These are phyloP conservation scores for Liquidambar formosana DNA, from an alignment of 164 flowering plant species.

Conservation along the genomic window DNA sequence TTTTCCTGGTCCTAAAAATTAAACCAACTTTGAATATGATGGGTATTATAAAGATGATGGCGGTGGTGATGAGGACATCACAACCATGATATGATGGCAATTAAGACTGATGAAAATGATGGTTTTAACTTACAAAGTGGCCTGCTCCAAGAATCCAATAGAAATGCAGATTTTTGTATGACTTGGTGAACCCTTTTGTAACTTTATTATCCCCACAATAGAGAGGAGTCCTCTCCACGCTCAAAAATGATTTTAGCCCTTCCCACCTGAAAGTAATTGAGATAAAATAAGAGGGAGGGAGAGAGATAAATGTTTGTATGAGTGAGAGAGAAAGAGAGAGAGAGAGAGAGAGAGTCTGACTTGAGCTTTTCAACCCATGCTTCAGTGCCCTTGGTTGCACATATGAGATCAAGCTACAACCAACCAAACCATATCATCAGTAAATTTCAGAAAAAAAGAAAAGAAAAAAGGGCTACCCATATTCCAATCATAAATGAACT, in stretches of 20 bases:
- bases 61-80: too few relatives aligned
- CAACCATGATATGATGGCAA: too few relatives aligned
- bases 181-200: conserved; percentile 60
- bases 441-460: not conserved
- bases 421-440: not conserved
- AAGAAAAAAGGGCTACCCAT: not conserved
- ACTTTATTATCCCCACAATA: conserved; percentile 33
- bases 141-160: conserved; percentile 88
- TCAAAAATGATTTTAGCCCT: conserved; percentile 45
- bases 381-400: conserved; percentile 83
- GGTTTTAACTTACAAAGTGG: conserved; percentile 64
- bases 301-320: too few relatives aligned
- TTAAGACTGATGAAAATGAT: not conserved
- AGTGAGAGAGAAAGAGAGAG: not conserved
- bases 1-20: too few relatives aligned
- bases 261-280: conserved; percentile 50
- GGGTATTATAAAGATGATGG: too few relatives aligned
- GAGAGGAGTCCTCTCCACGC: conserved; percentile 43
- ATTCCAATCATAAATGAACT: not conserved
- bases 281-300: not conserved
- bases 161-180: conserved; percentile 68
- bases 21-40: too few relatives aligned
- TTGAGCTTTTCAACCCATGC: conserved; percentile 89
- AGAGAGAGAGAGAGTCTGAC: conserved; percentile 35
- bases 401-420: conserved; percentile 79